A percentile compares a stretch with the other conserved stretches of the same genome.
These are phyloP conservation scores for Fraxinus quadrangulata DNA, from an alignment of 257 asterid species.

Conservation along the genomic window DNA sequence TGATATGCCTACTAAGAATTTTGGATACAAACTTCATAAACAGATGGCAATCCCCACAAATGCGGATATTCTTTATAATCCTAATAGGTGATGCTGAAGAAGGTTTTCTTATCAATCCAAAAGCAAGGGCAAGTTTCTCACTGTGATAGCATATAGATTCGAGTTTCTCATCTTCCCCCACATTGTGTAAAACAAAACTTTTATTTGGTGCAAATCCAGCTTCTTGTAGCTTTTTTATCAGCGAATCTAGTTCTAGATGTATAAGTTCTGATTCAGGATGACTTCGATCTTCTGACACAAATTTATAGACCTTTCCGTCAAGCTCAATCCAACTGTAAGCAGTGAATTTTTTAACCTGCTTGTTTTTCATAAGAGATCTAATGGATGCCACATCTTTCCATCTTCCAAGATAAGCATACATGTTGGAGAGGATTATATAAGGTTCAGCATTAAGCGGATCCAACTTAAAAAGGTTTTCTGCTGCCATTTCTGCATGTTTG, in stretches of 20 bases:
- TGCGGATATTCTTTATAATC: not conserved
- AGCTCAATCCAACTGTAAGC: constrained; percentile 5
- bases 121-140: constrained; percentile 10
- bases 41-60: constrained; percentile 6
- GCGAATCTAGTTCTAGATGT: not conserved
- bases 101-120: constrained; percentile 2
- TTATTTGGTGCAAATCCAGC: not conserved
- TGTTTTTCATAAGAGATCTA: constrained; percentile 2
- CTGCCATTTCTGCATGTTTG: constrained; percentile 1
- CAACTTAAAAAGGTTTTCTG: not conserved
- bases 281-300: not conserved
- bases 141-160: not conserved
- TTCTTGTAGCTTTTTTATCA: not conserved
- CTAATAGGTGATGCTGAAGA: not conserved
- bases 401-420: not conserved
- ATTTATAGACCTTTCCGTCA: not conserved
- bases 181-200: not conserved
- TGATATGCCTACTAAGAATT: not conserved
- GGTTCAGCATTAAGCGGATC: not conserved
- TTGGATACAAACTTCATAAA: not conserved
- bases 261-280: constrained; percentile 4
- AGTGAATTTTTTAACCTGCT: constrained; percentile 1
- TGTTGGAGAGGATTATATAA: constrained; percentile 3
- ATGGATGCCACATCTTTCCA: not conserved
- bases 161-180: constrained; percentile 5